phyloP scores from a whole-genome alignment of 495 filamentous ascomycete species.

The Penicillium canescens region DNA sequence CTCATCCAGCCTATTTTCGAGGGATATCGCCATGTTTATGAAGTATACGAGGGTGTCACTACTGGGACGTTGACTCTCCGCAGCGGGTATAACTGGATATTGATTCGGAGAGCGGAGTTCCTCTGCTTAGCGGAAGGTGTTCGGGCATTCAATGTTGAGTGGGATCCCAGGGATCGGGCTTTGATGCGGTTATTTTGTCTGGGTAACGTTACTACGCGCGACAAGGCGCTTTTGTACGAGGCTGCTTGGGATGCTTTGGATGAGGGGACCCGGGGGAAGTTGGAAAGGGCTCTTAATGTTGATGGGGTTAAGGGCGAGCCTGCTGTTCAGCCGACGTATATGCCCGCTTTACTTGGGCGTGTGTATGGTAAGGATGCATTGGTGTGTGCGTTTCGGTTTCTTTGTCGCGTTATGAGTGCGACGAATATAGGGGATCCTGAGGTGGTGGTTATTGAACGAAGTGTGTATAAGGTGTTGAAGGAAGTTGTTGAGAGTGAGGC shows the following conservation, averaged over 20 bases:
- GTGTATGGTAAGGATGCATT: constrained; percentile 3
- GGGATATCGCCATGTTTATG: constrained; percentile 28
- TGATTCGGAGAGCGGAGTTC: constrained; percentile 23
- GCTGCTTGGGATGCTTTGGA: constrained; percentile 26
- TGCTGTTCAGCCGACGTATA: constrained; percentile 38
- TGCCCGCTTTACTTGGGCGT: constrained; percentile 28
- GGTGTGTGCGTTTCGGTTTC: constrained; percentile 5
- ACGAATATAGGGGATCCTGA: constrained; percentile 3
- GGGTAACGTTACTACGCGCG: constrained; percentile 27
- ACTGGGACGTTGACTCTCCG: constrained; percentile 17
- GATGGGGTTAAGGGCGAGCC: constrained; percentile 27
- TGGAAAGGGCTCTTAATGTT: constrained; percentile 29
- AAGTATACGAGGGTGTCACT: constrained; percentile 29
- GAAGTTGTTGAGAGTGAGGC: constrained; percentile 13
- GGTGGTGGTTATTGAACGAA: constrained; percentile 18
- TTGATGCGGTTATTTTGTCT: constrained; percentile 35
- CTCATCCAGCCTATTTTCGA: constrained; percentile 36
- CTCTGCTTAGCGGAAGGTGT: constrained; percentile 20
- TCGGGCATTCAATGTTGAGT: constrained; percentile 20
- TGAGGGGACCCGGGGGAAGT: constrained; percentile 7
- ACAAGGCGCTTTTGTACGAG: constrained; percentile 31
- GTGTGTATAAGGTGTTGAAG: constrained; percentile 16
- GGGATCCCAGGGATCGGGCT: constrained; percentile 24
- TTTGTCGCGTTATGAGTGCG: constrained; percentile 16
- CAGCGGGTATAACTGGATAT: constrained; percentile 33